These are phyloP conservation scores for Angomonas desouzai DNA, from an alignment of 208 protist genomes.

Conservation along the genomic window DNA sequence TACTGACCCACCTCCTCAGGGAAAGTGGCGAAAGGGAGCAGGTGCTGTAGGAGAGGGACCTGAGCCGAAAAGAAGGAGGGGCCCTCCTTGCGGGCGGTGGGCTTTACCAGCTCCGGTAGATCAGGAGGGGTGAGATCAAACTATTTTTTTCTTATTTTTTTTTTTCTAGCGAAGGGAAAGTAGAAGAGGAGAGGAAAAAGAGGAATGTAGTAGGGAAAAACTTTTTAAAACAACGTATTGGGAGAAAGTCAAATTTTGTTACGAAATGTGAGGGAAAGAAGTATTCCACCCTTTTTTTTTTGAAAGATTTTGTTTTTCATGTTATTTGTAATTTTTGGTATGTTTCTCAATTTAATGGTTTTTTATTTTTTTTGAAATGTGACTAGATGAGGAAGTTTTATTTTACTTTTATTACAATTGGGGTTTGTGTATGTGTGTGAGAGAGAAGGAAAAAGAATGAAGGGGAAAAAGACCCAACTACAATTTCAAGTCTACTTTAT, in stretches of 20 bases:
- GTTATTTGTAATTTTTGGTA: background rate
- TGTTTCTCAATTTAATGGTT: background rate
- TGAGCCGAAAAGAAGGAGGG: background rate
- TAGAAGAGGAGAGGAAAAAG: no score
- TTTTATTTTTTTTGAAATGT: background rate
- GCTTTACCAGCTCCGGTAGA: no score
- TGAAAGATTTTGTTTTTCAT: background rate
- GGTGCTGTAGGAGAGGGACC: slow-evolving; percentile 3
- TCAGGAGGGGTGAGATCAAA: no score
- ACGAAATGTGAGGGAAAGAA: no score
- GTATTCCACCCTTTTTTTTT: no score
- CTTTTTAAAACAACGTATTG: no score
- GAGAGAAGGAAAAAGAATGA: no score
- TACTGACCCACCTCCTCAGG: slow-evolving; percentile 33
- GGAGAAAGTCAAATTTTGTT: no score
- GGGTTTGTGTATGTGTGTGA: background rate
- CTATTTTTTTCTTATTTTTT: no score
- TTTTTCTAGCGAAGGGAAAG: no score
- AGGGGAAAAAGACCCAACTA: no score
- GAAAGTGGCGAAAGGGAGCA: slow-evolving; percentile 33
- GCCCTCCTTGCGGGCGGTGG: background rate
- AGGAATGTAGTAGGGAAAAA: no score
- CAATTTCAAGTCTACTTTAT: slow-evolving; percentile 12
- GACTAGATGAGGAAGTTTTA: slow-evolving; percentile 7
- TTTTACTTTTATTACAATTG: slow-evolving; percentile 5